phyloP scores from a whole-genome alignment of 495 filamentous ascomycete species.

The Penicillium canescens region DNA sequence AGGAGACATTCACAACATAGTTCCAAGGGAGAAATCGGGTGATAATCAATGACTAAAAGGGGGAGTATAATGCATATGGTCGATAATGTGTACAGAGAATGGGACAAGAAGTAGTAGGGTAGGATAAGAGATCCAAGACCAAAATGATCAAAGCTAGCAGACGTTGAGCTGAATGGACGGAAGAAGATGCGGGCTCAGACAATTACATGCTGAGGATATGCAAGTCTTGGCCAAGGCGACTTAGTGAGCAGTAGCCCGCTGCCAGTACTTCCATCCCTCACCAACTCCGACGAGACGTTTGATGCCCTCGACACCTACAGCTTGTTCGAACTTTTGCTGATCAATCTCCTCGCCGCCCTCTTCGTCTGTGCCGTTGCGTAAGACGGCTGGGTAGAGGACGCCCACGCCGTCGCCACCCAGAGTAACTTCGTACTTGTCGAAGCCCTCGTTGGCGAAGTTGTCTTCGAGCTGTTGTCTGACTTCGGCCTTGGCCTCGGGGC shows the following conservation, averaged over 20 bases:
- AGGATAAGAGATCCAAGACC: not conserved
- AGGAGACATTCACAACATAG: slow-evolving; percentile 1
- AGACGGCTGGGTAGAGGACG: slow-evolving; percentile 85
- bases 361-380: slow-evolving; percentile 70
- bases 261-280: slow-evolving; percentile 96
- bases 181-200: not conserved
- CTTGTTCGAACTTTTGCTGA: slow-evolving; percentile 84
- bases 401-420: slow-evolving; percentile 91
- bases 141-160: not conserved
- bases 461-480: slow-evolving; percentile 60
- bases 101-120: slow-evolving; percentile 10
- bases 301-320: slow-evolving; percentile 76
- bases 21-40: not conserved
- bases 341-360: slow-evolving; percentile 89
- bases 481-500: slow-evolving; percentile 55
- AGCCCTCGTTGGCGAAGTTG: slow-evolving; percentile 73
- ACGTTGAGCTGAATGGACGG: not conserved
- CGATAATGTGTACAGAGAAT: slow-evolving; percentile 28
- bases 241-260: slow-evolving; percentile 31
- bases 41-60: slow-evolving; percentile 5
- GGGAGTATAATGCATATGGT: slow-evolving; percentile 21
- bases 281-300: slow-evolving; percentile 65
- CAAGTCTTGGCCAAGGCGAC: not conserved
- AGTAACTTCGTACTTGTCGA: slow-evolving; percentile 80
- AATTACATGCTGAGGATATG: not conserved